These are phyloP conservation scores for Microcyclosporella mali DNA, from an alignment of 2,329 filamentous ascomycete genomes.

Conservation along the genomic window DNA sequence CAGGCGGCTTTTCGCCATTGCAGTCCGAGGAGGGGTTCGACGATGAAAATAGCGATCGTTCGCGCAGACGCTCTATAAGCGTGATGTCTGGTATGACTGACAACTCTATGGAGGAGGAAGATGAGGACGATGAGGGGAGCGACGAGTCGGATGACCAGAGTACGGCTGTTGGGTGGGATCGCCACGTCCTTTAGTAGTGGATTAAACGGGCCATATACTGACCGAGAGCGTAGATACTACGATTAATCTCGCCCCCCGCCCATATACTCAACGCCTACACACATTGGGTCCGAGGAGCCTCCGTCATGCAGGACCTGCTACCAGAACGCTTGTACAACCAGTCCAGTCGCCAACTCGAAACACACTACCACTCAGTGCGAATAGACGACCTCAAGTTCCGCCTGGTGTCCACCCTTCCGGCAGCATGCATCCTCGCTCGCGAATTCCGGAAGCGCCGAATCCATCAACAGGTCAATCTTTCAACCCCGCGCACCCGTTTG, in stretches of 20 bases:
- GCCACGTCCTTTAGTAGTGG: slow-evolving; percentile 5
- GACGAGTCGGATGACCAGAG: slow-evolving; percentile 15
- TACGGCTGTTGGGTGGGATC: slow-evolving; percentile 23
- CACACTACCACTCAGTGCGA: background rate
- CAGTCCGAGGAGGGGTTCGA: slow-evolving; percentile 8
- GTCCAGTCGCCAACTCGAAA: background rate
- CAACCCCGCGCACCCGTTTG: slow-evolving; percentile 20
- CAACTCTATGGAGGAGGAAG: background rate
- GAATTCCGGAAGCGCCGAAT: slow-evolving; percentile 1
- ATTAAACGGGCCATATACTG: slow-evolving; percentile 3
- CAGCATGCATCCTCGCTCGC: background rate
- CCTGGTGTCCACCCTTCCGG: background rate
- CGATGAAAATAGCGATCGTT: background rate
- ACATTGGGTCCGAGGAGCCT: slow-evolving; percentile 10
- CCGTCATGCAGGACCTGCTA: slow-evolving; percentile 9
- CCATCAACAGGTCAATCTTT: slow-evolving; percentile 5
- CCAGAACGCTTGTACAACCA: slow-evolving; percentile 1
- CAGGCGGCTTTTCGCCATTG: slow-evolving; percentile 16
- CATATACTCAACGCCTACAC: slow-evolving; percentile 10
- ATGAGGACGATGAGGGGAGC: background rate
- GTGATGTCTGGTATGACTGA: background rate
- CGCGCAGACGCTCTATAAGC: slow-evolving; percentile 4
- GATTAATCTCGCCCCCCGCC: slow-evolving; percentile 6
- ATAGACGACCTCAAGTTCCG: slow-evolving; percentile 4
- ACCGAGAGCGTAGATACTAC: slow-evolving; percentile 12